Percentiles rank a stretch among this genome's conserved stretches.
Evolutionary conservation across 2,329 filamentous ascomycete species (phyloP).

Genomic region (Monosporascus sp.): DNA sequence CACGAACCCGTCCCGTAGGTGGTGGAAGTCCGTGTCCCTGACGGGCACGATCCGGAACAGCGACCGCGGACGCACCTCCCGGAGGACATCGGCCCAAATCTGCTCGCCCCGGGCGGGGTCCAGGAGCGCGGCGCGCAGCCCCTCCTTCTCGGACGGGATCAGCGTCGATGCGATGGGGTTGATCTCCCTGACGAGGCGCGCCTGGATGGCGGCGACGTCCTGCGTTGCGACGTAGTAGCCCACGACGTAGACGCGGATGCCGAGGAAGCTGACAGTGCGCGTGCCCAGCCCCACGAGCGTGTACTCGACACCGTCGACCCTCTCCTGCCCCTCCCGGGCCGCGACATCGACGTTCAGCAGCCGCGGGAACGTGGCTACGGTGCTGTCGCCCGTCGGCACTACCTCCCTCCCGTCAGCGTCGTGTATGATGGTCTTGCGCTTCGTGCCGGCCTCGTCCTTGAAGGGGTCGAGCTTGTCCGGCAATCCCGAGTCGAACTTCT

Average conservation of each 20-base stretch:
- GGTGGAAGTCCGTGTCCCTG: constrained; percentile 90
- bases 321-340: constrained; percentile 18
- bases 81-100: constrained; percentile 70
- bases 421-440: constrained; percentile 56
- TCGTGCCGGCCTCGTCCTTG: constrained; percentile 43
- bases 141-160: constrained; percentile 74
- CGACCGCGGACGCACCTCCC: constrained; percentile 63
- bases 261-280: constrained; percentile 82
- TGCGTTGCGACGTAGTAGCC: constrained; percentile 84
- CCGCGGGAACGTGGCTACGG: constrained; percentile 75
- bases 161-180: constrained; percentile 77
- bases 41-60: constrained; percentile 82
- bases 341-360: constrained; percentile 54
- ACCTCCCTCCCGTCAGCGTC: constrained; percentile 68
- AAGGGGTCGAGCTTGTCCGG: constrained; percentile 37
- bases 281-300: constrained; percentile 84
- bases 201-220: constrained; percentile 78
- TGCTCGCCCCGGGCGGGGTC: constrained; percentile 65
- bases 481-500: constrained; percentile 40
- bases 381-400: constrained; percentile 74
- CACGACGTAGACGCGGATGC: constrained; percentile 90
- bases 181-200: constrained; percentile 68
- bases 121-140: constrained; percentile 63
- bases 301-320: constrained; percentile 59
- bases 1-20: constrained; percentile 87